Evolutionary conservation across 352 stramenopile species (phyloP), one percentile per base, ranked within the genome.

Genomic region (Phytophthora cactorum): DNA sequence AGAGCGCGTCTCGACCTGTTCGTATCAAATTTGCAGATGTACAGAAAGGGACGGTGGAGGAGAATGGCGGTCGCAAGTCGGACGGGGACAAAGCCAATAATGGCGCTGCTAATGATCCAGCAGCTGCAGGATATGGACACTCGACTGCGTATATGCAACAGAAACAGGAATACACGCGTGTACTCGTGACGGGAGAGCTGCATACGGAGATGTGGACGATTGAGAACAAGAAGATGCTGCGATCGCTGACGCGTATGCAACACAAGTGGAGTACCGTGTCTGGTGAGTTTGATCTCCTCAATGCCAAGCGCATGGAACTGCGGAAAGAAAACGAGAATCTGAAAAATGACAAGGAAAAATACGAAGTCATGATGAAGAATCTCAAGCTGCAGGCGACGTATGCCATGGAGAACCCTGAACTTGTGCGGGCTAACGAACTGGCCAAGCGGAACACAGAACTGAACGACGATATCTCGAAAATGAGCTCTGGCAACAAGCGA

Each of bases 171-270:
- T 94, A 84, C 62, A 93, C 84, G 58, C 84, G 85, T 50, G 76
- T 93, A 43, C 80, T 92, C 12, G 88, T 96, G 46, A 89, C 81
- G n/a, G 80, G 81, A 39, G 88, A 96, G 50, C 68, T 96, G 52
- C 82, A 92, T 71, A 92, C 79, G 22, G 88, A 96, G 61, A 89
- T 96, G 69, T 96, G 88, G 88, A 76, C 66, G 22, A 93, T 94
- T 57, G 88, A 96, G 66, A 93, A 86, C 54, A 91, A 92, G 55
- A 96, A 96, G 61, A 64, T 94, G 49, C 55, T 84, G 52, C 77
- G 83, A 5, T 84, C 82, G 34, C 66, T 86, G 58, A 70, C 52
- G n/a, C 51, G 74, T 58, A 66, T 84, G 53, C 70, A 83, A n/a
- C 78, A 80, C 59, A 96, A 96, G 50, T 92, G 82, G 81, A 68